A percentile compares a stretch with the other conserved stretches of the same genome.
Evolutionary conservation across 176 grass and related monocot genomes (phyloP).

Genomic region (Phoenix dactylifera): DNA sequence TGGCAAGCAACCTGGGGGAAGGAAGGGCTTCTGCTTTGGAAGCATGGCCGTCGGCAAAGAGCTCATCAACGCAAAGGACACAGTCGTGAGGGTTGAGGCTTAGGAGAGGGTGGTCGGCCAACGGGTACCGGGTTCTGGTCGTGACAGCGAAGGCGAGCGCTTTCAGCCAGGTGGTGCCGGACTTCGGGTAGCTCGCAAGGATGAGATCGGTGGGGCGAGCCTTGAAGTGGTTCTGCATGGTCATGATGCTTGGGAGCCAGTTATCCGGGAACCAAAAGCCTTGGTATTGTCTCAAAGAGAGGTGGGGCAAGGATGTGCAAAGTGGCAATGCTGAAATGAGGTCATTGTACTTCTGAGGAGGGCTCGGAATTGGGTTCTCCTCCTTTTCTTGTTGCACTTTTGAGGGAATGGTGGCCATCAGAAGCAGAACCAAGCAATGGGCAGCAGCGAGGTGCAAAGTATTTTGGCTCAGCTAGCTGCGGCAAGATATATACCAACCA

Average conservation of each 20-base stretch:
- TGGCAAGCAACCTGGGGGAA: constrained; percentile 30
- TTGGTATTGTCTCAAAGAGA: constrained; percentile 5
- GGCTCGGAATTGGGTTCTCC: no score
- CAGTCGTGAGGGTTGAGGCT: constrained; percentile 27
- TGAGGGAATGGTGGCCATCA: no score
- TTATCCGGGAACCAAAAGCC: constrained; percentile 41
- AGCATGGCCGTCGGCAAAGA: not conserved
- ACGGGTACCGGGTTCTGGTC: constrained; percentile 10
- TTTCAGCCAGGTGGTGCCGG: constrained; percentile 58
- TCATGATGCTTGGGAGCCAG: constrained; percentile 14
- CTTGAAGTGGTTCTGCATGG: constrained; percentile 25
- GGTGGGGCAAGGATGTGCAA: not conserved
- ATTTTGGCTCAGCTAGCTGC: no score
- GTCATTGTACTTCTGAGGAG: no score
- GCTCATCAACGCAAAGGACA: constrained; percentile 9
- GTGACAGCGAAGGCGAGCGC: constrained; percentile 20
- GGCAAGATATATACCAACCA: no score
- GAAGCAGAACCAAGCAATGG: no score
- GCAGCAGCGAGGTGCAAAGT: no score
- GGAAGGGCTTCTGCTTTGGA: constrained; percentile 10
- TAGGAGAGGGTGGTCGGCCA: constrained; percentile 31
- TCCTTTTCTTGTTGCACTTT: no score
- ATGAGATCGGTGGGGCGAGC: constrained; percentile 35
- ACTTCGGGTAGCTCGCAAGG: constrained; percentile 39
- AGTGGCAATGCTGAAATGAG: no score